Conservation (phyloP, 2,329 filamentous ascomycete species). For the Cadophora sp. region DNA sequence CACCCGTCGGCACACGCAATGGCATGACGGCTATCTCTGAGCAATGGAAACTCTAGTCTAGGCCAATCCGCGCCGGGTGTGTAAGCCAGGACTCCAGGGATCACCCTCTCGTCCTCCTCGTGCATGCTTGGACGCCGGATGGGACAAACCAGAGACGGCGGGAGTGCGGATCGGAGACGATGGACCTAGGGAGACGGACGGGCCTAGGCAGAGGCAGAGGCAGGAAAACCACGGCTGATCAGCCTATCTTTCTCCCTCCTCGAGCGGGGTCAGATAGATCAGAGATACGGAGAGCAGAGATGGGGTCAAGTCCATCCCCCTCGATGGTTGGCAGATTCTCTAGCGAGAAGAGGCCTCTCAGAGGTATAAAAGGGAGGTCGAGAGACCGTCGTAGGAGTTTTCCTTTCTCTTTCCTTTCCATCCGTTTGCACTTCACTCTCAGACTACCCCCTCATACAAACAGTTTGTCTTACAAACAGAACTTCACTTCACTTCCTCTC, state of each 20-base stretch:
- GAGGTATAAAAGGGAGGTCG: constrained; percentile 69
- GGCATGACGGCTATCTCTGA: constrained; percentile 45
- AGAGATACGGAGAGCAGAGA: constrained; percentile 41
- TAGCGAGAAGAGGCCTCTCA: constrained; percentile 45
- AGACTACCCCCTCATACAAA: constrained; percentile 38
- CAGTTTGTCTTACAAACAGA: constrained; percentile 40
- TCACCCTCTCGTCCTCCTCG: constrained; percentile 40
- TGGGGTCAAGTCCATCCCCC: constrained; percentile 46
- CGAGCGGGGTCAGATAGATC: constrained; percentile 47
- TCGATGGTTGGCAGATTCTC: constrained; percentile 38
- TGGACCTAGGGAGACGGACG: constrained; percentile 29
- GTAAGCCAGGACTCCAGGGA: constrained; percentile 42
- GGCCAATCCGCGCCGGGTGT: constrained; percentile 42
- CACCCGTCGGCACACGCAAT: constrained; percentile 38
- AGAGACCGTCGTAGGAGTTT: constrained; percentile 52
- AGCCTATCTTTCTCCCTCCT: constrained; percentile 46
- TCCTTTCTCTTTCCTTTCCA: constrained; percentile 61
- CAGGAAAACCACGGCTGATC: constrained; percentile 35
- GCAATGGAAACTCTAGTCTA: constrained; percentile 41
- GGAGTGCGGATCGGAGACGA: constrained; percentile 37
- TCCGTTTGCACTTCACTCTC: constrained; percentile 43
- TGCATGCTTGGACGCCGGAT: constrained; percentile 39
- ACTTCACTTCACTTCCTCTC: constrained; percentile 37
- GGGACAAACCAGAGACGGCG: constrained; percentile 41
- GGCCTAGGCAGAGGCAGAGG: constrained; percentile 35